These are phyloP conservation scores for Yarrowia yakushimensis DNA, from an alignment of 805 yeast genomes.

Conservation along the genomic window DNA sequence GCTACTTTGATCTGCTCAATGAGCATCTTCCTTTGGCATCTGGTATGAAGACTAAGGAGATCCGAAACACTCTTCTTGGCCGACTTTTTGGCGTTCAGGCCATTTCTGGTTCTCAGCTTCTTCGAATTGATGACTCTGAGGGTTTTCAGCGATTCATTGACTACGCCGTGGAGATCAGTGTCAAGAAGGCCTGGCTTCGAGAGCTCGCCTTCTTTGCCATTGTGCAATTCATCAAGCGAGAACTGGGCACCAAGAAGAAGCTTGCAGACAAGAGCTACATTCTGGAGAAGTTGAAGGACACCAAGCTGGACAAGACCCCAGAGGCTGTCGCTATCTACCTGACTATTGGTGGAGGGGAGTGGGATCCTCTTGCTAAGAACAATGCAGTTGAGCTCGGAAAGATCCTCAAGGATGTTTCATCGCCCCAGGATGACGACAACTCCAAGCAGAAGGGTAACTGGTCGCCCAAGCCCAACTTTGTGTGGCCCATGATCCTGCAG, in stretches of 20 bases:
- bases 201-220: slow-evolving; percentile 76
- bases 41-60: slow-evolving; percentile 28
- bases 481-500: slow-evolving; percentile 31
- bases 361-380: slow-evolving; percentile 69
- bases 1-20: slow-evolving; percentile 41
- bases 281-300: slow-evolving; percentile 47
- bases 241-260: neutral
- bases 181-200: slow-evolving; percentile 75
- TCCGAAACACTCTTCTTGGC: slow-evolving; percentile 58
- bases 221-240: slow-evolving; percentile 42
- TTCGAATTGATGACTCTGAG: slow-evolving; percentile 35
- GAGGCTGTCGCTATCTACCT: slow-evolving; percentile 79
- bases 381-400: slow-evolving; percentile 60
- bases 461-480: slow-evolving; percentile 34
- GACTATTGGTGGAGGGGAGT: slow-evolving; percentile 44
- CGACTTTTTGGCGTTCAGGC: slow-evolving; percentile 80
- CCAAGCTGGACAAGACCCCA: slow-evolving; percentile 58
- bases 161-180: slow-evolving; percentile 54
- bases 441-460: slow-evolving; percentile 29
- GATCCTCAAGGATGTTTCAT: slow-evolving; percentile 48
- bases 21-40: slow-evolving; percentile 37
- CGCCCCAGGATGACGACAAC: slow-evolving; percentile 39
- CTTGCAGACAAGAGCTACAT: slow-evolving; percentile 27
- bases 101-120: slow-evolving; percentile 53
- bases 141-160: slow-evolving; percentile 44